Percentiles rank a stretch among this genome's conserved stretches.
These are phyloP conservation scores for Leptomonas pyrrhocoris DNA, from an alignment of 208 protist species.

Conservation along the genomic window DNA sequence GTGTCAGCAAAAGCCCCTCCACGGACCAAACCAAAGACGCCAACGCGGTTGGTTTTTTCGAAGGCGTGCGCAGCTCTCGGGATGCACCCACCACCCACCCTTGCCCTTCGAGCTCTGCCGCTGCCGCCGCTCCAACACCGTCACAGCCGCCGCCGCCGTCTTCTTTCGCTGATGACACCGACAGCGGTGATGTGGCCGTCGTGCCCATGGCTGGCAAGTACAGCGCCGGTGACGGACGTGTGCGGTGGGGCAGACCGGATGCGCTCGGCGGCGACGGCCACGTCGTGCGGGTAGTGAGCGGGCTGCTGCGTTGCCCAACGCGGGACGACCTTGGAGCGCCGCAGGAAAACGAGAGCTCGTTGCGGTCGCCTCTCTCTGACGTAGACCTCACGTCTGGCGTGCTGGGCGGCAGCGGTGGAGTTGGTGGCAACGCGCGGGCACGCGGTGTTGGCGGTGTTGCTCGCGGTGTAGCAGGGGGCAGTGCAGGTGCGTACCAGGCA, in stretches of 20 bases:
- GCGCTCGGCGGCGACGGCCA: background rate
- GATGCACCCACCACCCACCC: no score
- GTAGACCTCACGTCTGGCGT: background rate
- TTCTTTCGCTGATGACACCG: background rate
- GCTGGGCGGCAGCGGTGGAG: background rate
- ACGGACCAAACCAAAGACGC: no score
- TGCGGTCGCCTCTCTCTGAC: slow-evolving; percentile 13
- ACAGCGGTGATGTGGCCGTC: background rate
- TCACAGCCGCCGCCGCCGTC: background rate
- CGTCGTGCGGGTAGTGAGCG: slow-evolving; percentile 14
- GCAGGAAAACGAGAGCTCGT: slow-evolving; percentile 5
- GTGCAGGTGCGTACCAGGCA: background rate
- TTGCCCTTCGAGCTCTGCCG: no score
- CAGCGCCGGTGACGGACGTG: background rate
- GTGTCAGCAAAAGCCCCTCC: no score
- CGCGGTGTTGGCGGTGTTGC: background rate
- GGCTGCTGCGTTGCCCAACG: slow-evolving; percentile 4
- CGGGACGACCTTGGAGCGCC: background rate
- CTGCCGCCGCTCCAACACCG: background rate
- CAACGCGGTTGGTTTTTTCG: background rate
- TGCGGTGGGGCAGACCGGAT: background rate
- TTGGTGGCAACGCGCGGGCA: background rate
- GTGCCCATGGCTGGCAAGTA: background rate
- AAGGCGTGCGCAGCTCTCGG: no score
- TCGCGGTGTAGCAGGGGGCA: background rate